These are phyloP conservation scores for Claviceps africana DNA, from an alignment of 2,329 filamentous ascomycete species.

Conservation along the genomic window DNA sequence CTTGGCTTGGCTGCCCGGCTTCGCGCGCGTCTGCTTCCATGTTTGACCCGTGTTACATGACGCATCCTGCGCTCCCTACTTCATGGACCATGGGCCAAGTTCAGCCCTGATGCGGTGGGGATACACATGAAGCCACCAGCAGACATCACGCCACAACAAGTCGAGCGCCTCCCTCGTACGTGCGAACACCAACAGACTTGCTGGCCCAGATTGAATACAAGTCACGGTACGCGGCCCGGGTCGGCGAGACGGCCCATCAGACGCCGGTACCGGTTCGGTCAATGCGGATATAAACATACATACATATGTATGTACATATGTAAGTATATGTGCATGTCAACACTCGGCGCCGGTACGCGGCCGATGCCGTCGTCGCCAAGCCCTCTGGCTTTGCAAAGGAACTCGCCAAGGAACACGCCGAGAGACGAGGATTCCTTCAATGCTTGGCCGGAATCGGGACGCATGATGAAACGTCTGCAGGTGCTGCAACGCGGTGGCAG, in stretches of 20 bases:
- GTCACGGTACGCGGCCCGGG: neutral
- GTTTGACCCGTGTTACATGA: no score
- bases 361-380: neutral
- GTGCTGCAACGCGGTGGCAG: no score
- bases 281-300: no score
- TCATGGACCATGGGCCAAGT: no score
- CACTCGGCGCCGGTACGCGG: no score
- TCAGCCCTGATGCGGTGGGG: neutral
- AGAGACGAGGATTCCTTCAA: neutral
- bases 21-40: neutral
- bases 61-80: neutral
- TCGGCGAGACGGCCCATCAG: neutral
- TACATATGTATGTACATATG: no score
- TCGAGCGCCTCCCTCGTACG: neutral
- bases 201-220: neutral
- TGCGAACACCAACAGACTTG: neutral
- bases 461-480: no score
- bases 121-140: neutral
- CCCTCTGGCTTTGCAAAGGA: neutral
- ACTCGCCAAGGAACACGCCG: neutral
- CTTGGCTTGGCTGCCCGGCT: neutral
- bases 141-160: neutral
- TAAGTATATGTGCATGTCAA: no score
- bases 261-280: neutral
- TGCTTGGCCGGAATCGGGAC: neutral